Conservation (phyloP, 352 stramenopile genomes). For the Phytopythium sindhum region DNA sequence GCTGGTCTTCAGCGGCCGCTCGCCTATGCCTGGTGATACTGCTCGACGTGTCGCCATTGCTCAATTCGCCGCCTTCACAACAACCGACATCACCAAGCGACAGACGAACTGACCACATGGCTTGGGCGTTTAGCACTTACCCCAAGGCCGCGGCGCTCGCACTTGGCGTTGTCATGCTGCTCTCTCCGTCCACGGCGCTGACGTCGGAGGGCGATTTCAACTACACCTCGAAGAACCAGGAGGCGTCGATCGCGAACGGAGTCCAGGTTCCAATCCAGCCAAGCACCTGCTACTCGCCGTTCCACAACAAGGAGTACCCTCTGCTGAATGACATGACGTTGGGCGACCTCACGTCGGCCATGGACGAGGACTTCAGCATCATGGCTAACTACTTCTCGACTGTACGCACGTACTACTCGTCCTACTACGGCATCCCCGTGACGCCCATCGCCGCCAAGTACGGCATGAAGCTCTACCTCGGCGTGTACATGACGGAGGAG, state of each 20-base stretch:
- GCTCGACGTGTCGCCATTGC: not conserved
- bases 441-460: slow-evolving; percentile 34
- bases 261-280: slow-evolving; percentile 22
- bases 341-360: slow-evolving; percentile 36
- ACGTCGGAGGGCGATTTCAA: not conserved
- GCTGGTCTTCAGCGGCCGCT: not conserved
- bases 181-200: not conserved
- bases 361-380: slow-evolving; percentile 64
- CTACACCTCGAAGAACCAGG: not conserved
- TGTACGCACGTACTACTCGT: slow-evolving; percentile 79
- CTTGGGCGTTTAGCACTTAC: not conserved
- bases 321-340: slow-evolving; percentile 30
- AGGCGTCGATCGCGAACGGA: not conserved
- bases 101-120: not conserved
- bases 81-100: not conserved
- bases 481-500: slow-evolving; percentile 76
- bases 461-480: slow-evolving; percentile 60
- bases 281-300: slow-evolving; percentile 71
- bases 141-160: not conserved
- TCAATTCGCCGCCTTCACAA: not conserved
- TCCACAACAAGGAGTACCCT: slow-evolving; percentile 73
- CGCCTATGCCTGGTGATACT: not conserved
- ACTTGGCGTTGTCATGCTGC: not conserved
- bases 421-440: slow-evolving; percentile 51
- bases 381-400: slow-evolving; percentile 60